These are phyloP conservation scores for Tuber borchii DNA, from an alignment of 495 filamentous ascomycete species.

Conservation along the genomic window DNA sequence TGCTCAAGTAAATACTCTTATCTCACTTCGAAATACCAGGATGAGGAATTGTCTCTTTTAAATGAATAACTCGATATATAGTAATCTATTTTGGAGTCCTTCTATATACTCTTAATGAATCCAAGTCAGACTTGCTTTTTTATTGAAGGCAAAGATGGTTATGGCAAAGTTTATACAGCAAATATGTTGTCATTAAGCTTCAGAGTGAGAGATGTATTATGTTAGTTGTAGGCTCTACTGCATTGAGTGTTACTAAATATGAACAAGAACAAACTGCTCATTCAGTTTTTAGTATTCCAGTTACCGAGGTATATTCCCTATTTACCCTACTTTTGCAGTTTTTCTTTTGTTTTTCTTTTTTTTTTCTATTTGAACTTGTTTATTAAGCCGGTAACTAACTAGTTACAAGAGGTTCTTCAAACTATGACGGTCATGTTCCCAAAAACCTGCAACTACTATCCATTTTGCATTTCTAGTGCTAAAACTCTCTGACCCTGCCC, in stretches of 20 bases:
- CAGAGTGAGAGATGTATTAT: constrained; percentile 10
- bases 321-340: too few relatives aligned
- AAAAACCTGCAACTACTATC: too few relatives aligned
- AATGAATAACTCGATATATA: constrained; percentile 1
- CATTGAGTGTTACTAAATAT: constrained; percentile 24
- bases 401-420: too few relatives aligned
- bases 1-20: not conserved
- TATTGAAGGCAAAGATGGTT: constrained; percentile 17
- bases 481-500: too few relatives aligned
- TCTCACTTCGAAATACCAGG: too few relatives aligned
- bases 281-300: constrained; percentile 26
- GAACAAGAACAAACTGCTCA: constrained; percentile 15
- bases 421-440: too few relatives aligned
- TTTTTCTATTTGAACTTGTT: too few relatives aligned
- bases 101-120: not conserved
- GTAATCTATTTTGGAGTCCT: not conserved
- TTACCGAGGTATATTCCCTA: constrained; percentile 17
- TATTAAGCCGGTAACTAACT: too few relatives aligned
- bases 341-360: too few relatives aligned
- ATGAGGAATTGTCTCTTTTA: not conserved
- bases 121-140: constrained; percentile 8
- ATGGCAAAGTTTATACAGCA: constrained; percentile 13
- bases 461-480: too few relatives aligned
- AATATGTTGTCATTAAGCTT: constrained; percentile 12
- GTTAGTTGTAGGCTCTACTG: constrained; percentile 17